Conservation (phyloP, 257 asterid species). For the Solanum ossicruentum region DNA sequence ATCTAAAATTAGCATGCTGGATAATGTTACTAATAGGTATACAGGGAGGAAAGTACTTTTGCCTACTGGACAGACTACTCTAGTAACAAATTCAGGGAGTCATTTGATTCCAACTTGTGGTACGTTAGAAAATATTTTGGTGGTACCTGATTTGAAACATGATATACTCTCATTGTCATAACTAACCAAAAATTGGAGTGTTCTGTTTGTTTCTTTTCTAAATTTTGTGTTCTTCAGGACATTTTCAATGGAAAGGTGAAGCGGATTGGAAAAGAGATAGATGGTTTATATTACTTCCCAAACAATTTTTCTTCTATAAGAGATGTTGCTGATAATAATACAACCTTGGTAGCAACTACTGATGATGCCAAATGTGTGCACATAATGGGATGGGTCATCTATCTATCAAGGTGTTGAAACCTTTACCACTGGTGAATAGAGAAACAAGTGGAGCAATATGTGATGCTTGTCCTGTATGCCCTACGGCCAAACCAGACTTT, state of each 20-base stretch:
- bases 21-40: too few species aligned
- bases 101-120: neutral
- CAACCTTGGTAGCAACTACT: too few species aligned
- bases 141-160: neutral
- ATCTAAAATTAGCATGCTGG: too few species aligned
- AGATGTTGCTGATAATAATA: too few species aligned
- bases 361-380: neutral
- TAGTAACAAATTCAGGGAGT: too few species aligned
- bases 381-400: neutral
- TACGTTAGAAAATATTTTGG: neutral
- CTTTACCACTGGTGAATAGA: too few species aligned
- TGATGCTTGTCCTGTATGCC: neutral
- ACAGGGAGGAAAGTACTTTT: neutral
- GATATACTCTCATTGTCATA: neutral
- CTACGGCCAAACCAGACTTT: neutral
- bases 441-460: too few species aligned
- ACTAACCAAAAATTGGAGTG: too few species aligned
- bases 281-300: neutral
- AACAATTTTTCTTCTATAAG: too few species aligned
- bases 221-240: neutral
- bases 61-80: neutral
- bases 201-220: too few species aligned
- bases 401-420: neutral
- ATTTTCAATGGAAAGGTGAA: neutral
- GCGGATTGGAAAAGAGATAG: neutral